phyloP scores from a whole-genome alignment of 805 yeast species.

The Sugiyamaella smithiae region DNA sequence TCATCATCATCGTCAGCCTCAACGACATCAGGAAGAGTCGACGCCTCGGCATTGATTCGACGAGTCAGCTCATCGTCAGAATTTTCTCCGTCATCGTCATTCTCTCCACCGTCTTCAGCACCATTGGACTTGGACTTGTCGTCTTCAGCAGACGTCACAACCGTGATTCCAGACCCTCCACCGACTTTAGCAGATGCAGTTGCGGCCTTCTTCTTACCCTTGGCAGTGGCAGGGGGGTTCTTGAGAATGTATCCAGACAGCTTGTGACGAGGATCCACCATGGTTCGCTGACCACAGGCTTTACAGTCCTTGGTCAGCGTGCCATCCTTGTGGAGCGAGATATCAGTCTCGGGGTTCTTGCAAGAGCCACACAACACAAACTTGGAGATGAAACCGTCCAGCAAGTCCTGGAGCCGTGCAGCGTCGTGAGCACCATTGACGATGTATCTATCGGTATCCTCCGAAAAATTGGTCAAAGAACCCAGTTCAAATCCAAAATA shows the following conservation, averaged over 20 bases:
- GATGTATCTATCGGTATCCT: constrained; percentile 77
- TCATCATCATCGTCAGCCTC: constrained; percentile 70
- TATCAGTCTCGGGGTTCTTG: constrained; percentile 96
- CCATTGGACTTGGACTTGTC: constrained; percentile 19
- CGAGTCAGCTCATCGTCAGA: constrained; percentile 74
- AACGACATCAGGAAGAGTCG: constrained; percentile 53
- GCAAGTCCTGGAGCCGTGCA: constrained; percentile 82
- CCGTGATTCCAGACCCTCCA: constrained; percentile 60
- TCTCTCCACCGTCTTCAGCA: constrained; percentile 27
- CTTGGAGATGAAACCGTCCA: constrained; percentile 91
- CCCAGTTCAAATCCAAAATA: constrained; percentile 96
- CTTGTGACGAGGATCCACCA: constrained; percentile 81
- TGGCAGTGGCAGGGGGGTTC: constrained; percentile 63
- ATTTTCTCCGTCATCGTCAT: constrained; percentile 44
- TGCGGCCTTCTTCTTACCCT: constrained; percentile 63
- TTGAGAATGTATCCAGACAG: constrained; percentile 82
- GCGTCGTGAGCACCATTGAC: constrained; percentile 96
- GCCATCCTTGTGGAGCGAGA: constrained; percentile 71
- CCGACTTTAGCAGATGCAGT: constrained; percentile 89
- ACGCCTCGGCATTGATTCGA: constrained; percentile 82
- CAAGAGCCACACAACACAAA: constrained; percentile 93
- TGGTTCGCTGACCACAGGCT: constrained; percentile 92
- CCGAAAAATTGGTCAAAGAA: constrained; percentile 86
- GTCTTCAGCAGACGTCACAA: constrained; percentile 37
- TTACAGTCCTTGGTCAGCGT: constrained; percentile 87